A percentile compares a stretch with the other conserved stretches of the same genome.
Conservation (phyloP, 2,329 filamentous ascomycete species). For the Huntiella savannae region DNA sequence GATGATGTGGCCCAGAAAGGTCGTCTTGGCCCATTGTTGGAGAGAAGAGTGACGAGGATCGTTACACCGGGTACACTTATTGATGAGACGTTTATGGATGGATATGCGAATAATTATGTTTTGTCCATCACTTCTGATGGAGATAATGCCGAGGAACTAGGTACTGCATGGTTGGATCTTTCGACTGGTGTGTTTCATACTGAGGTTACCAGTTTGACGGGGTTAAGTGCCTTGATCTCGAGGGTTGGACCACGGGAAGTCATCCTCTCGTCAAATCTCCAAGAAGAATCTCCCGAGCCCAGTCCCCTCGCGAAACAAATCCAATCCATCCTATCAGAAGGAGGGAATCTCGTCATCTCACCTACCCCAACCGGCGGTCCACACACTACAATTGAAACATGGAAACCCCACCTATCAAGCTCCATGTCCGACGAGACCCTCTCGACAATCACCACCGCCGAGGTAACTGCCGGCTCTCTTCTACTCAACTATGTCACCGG, state of each 20-base stretch:
- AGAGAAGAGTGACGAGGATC: conserved; percentile 61
- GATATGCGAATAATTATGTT: conserved; percentile 82
- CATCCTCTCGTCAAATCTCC: conserved; percentile 30
- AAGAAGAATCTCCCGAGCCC: conserved; percentile 22
- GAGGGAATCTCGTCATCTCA: neutral
- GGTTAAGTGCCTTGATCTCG: conserved; percentile 62
- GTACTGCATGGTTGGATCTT: conserved; percentile 83
- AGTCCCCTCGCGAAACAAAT: conserved; percentile 24
- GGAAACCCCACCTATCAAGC: neutral
- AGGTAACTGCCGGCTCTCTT: conserved; percentile 58
- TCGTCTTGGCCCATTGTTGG: too few species aligned
- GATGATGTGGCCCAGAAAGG: conserved; percentile 17
- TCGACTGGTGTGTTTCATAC: conserved; percentile 92
- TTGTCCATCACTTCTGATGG: conserved; percentile 51
- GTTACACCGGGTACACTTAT: conserved; percentile 91
- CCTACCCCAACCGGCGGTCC: too few species aligned
- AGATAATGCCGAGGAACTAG: conserved; percentile 25
- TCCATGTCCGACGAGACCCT: too few species aligned
- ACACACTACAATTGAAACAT: neutral
- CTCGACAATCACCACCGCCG: conserved; percentile 18
- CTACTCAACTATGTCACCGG: conserved; percentile 72
- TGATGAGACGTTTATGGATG: conserved; percentile 93
- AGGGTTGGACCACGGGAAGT: conserved; percentile 73
- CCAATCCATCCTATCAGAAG: neutral
- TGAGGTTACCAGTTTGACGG: conserved; percentile 50